phyloP scores from a whole-genome alignment of 2,329 filamentous ascomycete genomes.

The Pseudodiploospora longispora region DNA sequence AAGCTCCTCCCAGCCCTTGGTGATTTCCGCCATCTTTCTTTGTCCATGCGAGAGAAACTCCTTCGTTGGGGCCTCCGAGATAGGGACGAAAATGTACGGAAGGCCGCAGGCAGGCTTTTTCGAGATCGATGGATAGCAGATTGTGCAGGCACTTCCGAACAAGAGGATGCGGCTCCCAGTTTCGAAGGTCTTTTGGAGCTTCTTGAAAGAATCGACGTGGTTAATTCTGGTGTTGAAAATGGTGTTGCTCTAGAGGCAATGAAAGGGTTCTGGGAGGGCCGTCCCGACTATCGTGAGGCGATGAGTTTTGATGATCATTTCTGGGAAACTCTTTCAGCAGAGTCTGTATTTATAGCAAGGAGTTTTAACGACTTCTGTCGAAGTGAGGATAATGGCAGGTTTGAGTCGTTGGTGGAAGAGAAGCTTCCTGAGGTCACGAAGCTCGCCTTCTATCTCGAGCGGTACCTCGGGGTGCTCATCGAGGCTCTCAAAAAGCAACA shows the following conservation, averaged over 20 bases:
- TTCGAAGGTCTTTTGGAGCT: constrained; percentile 83
- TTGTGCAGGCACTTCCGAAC: constrained; percentile 62
- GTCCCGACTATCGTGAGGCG: constrained; percentile 71
- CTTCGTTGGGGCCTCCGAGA: constrained; percentile 91
- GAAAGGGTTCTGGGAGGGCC: constrained; percentile 91
- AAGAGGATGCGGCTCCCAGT: constrained; percentile 54
- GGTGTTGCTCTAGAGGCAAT: constrained; percentile 91
- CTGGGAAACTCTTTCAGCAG: constrained; percentile 74
- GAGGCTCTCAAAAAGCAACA: constrained; percentile 53
- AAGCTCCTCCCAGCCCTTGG: constrained; percentile 79
- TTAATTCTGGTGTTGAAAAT: constrained; percentile 81
- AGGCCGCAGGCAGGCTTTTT: constrained; percentile 84
- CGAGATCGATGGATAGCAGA: constrained; percentile 97
- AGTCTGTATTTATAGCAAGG: constrained; percentile 81
- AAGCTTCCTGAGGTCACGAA: constrained; percentile 93
- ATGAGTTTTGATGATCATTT: constrained; percentile 65
- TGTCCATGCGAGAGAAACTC: constrained; percentile 92
- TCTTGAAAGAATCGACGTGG: constrained; percentile 85
- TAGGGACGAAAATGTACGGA: constrained; percentile 87
- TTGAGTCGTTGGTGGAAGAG: constrained; percentile 72
- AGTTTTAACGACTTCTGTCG: constrained; percentile 94
- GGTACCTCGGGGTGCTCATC: constrained; percentile 63
- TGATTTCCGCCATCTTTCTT: constrained; percentile 86
- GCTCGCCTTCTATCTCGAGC: constrained; percentile 77
- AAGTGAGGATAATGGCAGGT: constrained; percentile 62